A percentile compares a stretch with the other conserved stretches of the same genome.
These are phyloP conservation scores for Alnus rubra DNA, from an alignment of 306 rosid species.

Conservation along the genomic window DNA sequence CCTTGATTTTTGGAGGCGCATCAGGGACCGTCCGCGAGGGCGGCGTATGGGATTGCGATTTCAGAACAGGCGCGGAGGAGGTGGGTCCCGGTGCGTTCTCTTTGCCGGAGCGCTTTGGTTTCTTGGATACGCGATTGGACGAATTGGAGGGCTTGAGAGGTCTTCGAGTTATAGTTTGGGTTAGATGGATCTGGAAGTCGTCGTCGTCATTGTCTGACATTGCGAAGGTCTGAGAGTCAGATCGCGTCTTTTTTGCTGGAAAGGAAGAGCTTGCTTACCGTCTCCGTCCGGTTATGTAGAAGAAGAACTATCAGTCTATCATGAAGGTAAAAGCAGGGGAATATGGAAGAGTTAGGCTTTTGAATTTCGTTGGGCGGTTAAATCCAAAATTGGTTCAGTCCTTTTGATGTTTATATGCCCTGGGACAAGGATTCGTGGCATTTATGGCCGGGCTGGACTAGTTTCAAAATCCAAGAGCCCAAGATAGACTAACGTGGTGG, in stretches of 20 bases:
- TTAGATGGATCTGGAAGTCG: conserved; percentile 59
- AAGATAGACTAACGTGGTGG: no score
- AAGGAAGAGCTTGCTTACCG: no score
- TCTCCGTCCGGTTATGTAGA: no score
- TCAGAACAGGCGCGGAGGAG: conserved; percentile 16
- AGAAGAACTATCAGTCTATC: no score
- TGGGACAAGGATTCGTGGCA: no score
- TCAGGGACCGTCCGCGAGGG: conserved; percentile 44
- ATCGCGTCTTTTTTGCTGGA: not conserved
- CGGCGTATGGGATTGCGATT: conserved; percentile 3
- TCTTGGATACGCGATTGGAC: conserved; percentile 39
- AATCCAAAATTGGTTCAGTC: no score
- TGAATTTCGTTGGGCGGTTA: no score
- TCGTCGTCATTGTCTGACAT: conserved; percentile 33
- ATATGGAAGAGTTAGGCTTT: no score
- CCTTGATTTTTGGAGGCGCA: conserved; percentile 28
- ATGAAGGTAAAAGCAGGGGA: no score
- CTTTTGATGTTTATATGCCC: no score
- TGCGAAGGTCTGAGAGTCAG: conserved; percentile 1
- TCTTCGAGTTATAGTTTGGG: conserved; percentile 38
- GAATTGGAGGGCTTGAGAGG: conserved; percentile 21
- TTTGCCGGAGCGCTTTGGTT: conserved; percentile 47
- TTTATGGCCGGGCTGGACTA: no score
- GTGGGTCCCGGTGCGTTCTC: conserved; percentile 40
- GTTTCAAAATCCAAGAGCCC: no score